Evolutionary conservation across 2,329 filamentous ascomycete genomes (phyloP).

Genomic region (Ascomycota sp.): DNA sequence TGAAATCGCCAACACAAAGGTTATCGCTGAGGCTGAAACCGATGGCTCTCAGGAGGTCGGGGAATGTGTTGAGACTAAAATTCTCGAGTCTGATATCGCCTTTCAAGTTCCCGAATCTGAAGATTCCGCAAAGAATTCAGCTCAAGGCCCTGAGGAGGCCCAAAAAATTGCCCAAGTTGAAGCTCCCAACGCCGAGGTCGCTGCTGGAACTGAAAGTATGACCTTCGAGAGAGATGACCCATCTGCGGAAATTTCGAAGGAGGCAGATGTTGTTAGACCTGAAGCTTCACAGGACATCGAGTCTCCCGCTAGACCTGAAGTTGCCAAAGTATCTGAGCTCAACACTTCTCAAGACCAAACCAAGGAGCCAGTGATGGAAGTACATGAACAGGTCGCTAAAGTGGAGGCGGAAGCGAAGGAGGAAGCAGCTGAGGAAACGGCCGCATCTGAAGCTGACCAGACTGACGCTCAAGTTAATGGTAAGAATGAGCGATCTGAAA

Average conservation of each 20-base stretch:
- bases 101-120: too few species aligned
- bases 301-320: neutral
- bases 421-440: conserved; percentile 1
- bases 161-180: conserved; percentile 2
- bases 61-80: too few species aligned
- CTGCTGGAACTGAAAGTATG: neutral
- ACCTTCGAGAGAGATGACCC: too few species aligned
- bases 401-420: conserved; percentile 1
- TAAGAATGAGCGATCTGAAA: neutral
- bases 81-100: too few species aligned
- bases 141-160: conserved; percentile 2
- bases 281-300: neutral
- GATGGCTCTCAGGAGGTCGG: too few species aligned
- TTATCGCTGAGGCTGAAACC: conserved; percentile 1
- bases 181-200: conserved; percentile 2
- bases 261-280: too few species aligned
- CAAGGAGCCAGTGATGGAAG: neutral
- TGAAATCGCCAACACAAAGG: neutral
- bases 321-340: neutral
- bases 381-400: neutral
- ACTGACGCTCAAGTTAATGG: neutral
- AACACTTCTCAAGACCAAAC: neutral
- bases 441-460: neutral
- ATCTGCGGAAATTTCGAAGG: too few species aligned
- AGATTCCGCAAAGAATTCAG: too few species aligned